A percentile compares a stretch with the other conserved stretches of the same genome.
These are phyloP conservation scores for Acer yangbiense DNA, from an alignment of 345 rosid genomes.

Conservation along the genomic window DNA sequence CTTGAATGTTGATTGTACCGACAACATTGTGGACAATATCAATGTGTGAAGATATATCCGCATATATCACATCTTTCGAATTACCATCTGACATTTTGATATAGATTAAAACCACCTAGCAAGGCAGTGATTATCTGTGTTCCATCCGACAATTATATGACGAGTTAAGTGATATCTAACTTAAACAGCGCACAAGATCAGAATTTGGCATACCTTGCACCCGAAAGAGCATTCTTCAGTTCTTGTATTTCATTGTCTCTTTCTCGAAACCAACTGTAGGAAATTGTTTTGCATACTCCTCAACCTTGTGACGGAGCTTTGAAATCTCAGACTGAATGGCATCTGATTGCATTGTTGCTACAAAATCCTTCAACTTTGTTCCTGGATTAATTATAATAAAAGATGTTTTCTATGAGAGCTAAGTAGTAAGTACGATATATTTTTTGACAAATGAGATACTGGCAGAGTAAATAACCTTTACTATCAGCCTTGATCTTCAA, in stretches of 20 bases:
- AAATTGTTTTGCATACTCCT: constrained; percentile 80
- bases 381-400: constrained; percentile 43
- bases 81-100: constrained; percentile 5
- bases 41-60: not conserved
- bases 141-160: not conserved
- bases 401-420: constrained; percentile 1
- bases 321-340: constrained; percentile 61
- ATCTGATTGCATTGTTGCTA: constrained; percentile 66
- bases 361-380: constrained; percentile 83
- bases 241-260: constrained; percentile 83
- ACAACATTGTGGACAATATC: not conserved
- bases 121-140: not conserved
- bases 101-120: not conserved
- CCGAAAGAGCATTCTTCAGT: constrained; percentile 34
- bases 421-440: not conserved
- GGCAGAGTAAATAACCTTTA: constrained; percentile 46
- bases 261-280: constrained; percentile 92
- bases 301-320: constrained; percentile 66
- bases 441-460: not conserved
- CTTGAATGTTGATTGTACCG: no score
- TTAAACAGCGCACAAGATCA: not conserved
- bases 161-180: not conserved
- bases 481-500: constrained; percentile 72
- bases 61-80: not conserved
- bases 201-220: constrained; percentile 28